Evolutionary conservation across 768 basidiomycete genomes (phyloP).

Genomic region (Tulasnella sp.): DNA sequence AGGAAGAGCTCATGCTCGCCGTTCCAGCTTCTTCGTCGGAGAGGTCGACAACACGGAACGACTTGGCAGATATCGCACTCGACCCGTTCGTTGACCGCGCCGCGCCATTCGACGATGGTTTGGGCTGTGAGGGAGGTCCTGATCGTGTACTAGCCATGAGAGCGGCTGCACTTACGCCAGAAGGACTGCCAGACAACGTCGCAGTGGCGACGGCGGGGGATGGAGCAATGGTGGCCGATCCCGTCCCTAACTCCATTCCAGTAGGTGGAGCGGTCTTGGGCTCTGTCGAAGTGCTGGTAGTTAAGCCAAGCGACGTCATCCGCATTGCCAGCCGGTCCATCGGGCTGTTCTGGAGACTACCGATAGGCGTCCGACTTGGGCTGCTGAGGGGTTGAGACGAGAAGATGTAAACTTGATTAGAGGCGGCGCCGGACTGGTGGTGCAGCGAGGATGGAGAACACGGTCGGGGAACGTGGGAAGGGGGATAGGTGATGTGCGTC

Average conservation of each 20-base stretch:
- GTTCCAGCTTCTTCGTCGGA: background rate
- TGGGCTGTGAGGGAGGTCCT: background rate
- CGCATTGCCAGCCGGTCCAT: conserved; percentile 11
- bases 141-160: conserved; percentile 11
- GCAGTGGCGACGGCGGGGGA: conserved; percentile 3
- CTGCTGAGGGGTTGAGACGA: conserved; percentile 30
- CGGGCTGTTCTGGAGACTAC: conserved; percentile 12
- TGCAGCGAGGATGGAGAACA: conserved; percentile 11
- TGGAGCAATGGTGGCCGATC: conserved; percentile 6
- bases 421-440: background rate
- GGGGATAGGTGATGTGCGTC: conserved; percentile 7
- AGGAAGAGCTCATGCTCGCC: conserved; percentile 8
- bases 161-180: background rate
- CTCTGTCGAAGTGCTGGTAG: background rate
- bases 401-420: conserved; percentile 23
- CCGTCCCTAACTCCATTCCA: conserved; percentile 4
- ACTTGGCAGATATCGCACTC: background rate
- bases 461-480: conserved; percentile 5
- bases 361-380: conserved; percentile 21
- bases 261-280: conserved; percentile 4
- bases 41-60: background rate
- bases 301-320: conserved; percentile 7
- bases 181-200: conserved; percentile 3
- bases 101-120: background rate
- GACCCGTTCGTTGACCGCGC: background rate